Base-by-base conservation (phyloP, 2,329 filamentous ascomycete species). In the Phaeoacremonium minimum region DNA sequence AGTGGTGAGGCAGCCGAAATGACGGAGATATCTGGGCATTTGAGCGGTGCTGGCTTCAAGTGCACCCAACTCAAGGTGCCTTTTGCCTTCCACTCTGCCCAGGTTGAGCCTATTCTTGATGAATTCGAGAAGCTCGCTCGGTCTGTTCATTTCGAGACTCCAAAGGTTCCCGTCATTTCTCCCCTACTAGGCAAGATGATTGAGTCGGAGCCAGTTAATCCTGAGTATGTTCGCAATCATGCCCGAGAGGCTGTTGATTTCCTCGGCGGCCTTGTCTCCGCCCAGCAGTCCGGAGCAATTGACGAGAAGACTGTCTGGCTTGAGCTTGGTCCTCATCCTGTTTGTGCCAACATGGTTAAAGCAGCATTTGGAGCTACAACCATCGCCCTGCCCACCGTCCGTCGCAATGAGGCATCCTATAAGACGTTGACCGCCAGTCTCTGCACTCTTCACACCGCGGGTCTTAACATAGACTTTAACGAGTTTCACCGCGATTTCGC, bases 321-420 rank as follows among this genome's bases (percentile, higher is more conserved):
- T 38, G 85, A 89, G 55, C 63, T 88, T 44, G 85, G 85, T n/a
- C 83, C 84, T 26, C 80, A 87, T 49, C 82, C 83, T 0, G 75
- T 87, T 12, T 84, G 77, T 57, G 71, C 73, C 30, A 74, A 74
- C 41, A 80, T 88, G 71, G 72, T 87, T 45, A 83, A 82, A 63
- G 72, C 76, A 13, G 77, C 74, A 5, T 70, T 85, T 36, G 73
- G 73, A 17, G 58, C 63, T 6, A 61, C 67, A 8, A 74, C 72
- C 17, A 66, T 73, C 28, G 72, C 75, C 12, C 69, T 75, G 9
- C 71, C 80, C 4, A 79, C 81, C 4, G 64, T 86, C 9, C 77
- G 77, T 19, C 75, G 80, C 40, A 73, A 69, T 30, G 80, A 85
- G 51, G 63, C 75, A 40, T 65, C 75, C 15, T 86, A 80, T 72